Conservation (phyloP, 2,329 filamentous ascomycete species). For the Alternaria gaisen region DNA sequence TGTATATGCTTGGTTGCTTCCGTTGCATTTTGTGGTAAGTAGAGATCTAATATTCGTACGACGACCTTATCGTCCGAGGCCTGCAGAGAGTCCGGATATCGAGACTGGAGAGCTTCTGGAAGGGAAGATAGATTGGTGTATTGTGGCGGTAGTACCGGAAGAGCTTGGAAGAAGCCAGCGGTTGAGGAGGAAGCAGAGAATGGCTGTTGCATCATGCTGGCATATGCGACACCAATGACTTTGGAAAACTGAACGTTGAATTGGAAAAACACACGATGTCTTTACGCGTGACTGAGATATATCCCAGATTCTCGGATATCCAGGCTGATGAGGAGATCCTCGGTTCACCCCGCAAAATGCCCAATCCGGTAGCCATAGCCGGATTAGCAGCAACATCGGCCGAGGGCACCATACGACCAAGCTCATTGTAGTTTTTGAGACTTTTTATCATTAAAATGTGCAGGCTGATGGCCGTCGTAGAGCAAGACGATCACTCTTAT, state of each 20-base stretch:
- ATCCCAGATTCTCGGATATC: neutral
- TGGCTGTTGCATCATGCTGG: constrained; percentile 32
- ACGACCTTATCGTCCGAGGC: constrained; percentile 34
- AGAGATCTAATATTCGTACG: constrained; percentile 35
- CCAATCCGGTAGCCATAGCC: neutral
- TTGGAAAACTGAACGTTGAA: neutral
- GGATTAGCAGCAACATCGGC: neutral
- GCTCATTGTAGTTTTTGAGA: neutral
- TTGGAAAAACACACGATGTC: neutral
- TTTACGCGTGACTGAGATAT: neutral
- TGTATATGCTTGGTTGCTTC: constrained; percentile 28
- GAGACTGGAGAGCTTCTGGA: neutral
- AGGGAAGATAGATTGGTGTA: constrained; percentile 24
- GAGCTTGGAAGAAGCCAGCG: constrained; percentile 43
- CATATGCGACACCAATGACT: neutral
- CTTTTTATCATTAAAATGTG: neutral
- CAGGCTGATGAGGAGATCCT: neutral
- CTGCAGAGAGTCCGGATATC: neutral
- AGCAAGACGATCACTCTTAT: neutral
- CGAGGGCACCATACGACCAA: neutral
- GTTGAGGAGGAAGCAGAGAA: constrained; percentile 37
- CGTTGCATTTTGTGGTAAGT: constrained; percentile 24
- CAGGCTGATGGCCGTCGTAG: neutral
- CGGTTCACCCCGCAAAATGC: neutral
- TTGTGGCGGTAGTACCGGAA: constrained; percentile 37